Conservation (phyloP, 768 basidiomycete species). For the Russula dissimulans region DNA sequence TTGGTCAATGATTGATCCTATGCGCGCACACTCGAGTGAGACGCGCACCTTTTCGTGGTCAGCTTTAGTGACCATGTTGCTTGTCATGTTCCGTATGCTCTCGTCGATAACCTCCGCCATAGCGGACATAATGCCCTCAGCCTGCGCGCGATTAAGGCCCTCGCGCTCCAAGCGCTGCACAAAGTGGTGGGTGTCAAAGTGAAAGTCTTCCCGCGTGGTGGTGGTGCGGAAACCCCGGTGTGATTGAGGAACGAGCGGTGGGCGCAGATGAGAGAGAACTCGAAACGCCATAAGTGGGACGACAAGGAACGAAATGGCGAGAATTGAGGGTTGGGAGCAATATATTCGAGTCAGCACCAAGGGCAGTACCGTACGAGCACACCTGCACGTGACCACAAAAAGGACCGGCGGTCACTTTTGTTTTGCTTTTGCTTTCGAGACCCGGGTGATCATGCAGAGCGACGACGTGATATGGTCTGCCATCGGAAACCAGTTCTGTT, state of each 20-base stretch:
- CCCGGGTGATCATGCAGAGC: conserved; percentile 55
- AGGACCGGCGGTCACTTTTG: not conserved
- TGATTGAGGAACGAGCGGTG: not conserved
- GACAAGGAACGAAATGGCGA: not conserved
- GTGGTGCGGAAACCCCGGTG: conserved; percentile 11
- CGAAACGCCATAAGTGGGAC: not conserved
- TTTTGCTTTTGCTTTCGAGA: not conserved
- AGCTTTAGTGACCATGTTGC: conserved; percentile 90
- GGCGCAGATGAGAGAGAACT: not conserved
- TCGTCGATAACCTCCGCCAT: conserved; percentile 98
- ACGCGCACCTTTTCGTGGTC: conserved; percentile 84
- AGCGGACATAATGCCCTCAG: conserved; percentile 94
- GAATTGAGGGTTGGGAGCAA: not conserved
- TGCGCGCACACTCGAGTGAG: not conserved
- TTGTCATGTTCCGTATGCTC: conserved; percentile 91
- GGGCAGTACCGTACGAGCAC: not conserved
- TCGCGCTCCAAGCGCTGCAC: conserved; percentile 85
- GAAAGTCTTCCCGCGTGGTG: conserved; percentile 39
- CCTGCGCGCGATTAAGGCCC: conserved; percentile 83
- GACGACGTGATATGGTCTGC: conserved; percentile 99
- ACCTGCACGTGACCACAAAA: conserved; percentile 2
- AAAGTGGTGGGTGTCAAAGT: conserved; percentile 95
- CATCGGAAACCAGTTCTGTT: conserved; percentile 92
- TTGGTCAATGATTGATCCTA: not conserved
- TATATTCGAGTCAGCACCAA: not conserved